Percentiles rank a stretch among this genome's conserved stretches.
Evolutionary conservation across 2,329 filamentous ascomycete genomes (phyloP).

Genomic region (Fusarium transvaalense): DNA sequence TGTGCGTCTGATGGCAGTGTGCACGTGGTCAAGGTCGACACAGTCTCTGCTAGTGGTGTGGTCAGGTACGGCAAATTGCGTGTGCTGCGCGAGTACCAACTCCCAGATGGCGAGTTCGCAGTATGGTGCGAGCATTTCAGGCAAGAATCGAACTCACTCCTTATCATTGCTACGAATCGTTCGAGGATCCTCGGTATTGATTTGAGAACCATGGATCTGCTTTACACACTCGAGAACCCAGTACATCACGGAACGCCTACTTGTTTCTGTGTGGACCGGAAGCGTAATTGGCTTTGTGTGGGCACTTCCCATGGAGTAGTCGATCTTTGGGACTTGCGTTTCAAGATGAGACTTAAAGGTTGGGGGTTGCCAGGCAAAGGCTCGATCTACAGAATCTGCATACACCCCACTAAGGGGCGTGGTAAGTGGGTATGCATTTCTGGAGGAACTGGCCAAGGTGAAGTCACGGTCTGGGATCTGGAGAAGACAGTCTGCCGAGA

Average conservation of each 20-base stretch:
- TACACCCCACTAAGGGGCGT: slow-evolving; percentile 83
- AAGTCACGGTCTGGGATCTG: slow-evolving; percentile 95
- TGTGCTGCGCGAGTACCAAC: slow-evolving; percentile 82
- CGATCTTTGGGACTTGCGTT: slow-evolving; percentile 96
- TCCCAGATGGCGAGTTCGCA: slow-evolving; percentile 79
- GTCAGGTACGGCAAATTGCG: slow-evolving; percentile 83
- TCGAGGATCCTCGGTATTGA: slow-evolving; percentile 88
- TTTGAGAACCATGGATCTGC: slow-evolving; percentile 83
- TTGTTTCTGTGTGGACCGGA: slow-evolving; percentile 88
- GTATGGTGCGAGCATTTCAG: slow-evolving; percentile 95
- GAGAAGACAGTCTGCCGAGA: slow-evolving; percentile 91
- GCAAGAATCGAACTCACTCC: slow-evolving; percentile 81
- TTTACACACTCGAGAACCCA: slow-evolving; percentile 87
- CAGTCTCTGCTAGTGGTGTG: slow-evolving; percentile 60
- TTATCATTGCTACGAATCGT: slow-evolving; percentile 87
- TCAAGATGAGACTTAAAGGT: slow-evolving; percentile 85
- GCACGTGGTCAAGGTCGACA: slow-evolving; percentile 86
- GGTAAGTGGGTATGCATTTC: slow-evolving; percentile 90
- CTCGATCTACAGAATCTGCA: slow-evolving; percentile 80
- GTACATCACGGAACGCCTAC: slow-evolving; percentile 92
- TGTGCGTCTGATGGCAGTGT: slow-evolving; percentile 91
- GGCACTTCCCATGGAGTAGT: slow-evolving; percentile 94
- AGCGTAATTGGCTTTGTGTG: slow-evolving; percentile 89
- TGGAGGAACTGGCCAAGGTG: slow-evolving; percentile 86
- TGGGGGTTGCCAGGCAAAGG: slow-evolving; percentile 89